Evolutionary conservation across 352 stramenopile genomes (phyloP).

Genomic region (Pythium brassicae): DNA sequence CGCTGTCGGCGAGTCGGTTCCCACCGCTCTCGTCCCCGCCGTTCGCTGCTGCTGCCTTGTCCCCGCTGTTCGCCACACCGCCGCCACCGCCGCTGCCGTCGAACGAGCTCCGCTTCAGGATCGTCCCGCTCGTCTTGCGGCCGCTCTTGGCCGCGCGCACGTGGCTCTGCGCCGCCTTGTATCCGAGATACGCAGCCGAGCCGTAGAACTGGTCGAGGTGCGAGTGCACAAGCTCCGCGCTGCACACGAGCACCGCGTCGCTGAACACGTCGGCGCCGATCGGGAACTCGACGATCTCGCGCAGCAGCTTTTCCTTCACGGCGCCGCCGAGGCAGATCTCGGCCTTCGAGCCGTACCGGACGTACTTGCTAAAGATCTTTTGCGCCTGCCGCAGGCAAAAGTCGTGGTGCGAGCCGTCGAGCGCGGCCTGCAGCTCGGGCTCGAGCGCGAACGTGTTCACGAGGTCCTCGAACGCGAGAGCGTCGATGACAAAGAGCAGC

Average conservation of each 20-base stretch:
- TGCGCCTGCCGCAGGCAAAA: slow-evolving; percentile 58
- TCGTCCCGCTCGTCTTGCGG: slow-evolving; percentile 2
- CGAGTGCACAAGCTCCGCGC: slow-evolving; percentile 54
- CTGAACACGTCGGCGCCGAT: slow-evolving; percentile 49
- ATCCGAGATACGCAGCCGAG: slow-evolving; percentile 36
- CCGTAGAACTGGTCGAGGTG: slow-evolving; percentile 60
- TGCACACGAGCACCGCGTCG: slow-evolving; percentile 50
- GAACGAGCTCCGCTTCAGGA: slow-evolving; percentile 4
- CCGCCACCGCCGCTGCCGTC: background rate
- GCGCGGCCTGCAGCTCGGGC: slow-evolving; percentile 11
- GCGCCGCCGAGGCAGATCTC: slow-evolving; percentile 45
- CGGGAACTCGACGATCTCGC: slow-evolving; percentile 40
- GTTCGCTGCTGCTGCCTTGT: background rate
- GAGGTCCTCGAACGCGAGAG: slow-evolving; percentile 60
- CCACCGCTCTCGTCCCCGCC: background rate
- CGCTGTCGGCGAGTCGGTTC: background rate
- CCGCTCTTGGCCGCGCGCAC: background rate
- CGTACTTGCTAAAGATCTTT: slow-evolving; percentile 80
- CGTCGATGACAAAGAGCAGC: slow-evolving; percentile 65
- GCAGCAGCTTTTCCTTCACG: slow-evolving; percentile 44
- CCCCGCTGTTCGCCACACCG: background rate
- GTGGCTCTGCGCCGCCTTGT: slow-evolving; percentile 20
- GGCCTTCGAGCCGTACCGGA: slow-evolving; percentile 65
- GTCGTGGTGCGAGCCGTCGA: slow-evolving; percentile 34
- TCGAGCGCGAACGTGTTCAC: slow-evolving; percentile 39